phyloP scores from a whole-genome alignment of 2,329 filamentous ascomycete genomes.

The Ophiocordyceps camponoti-leonardi region DNA sequence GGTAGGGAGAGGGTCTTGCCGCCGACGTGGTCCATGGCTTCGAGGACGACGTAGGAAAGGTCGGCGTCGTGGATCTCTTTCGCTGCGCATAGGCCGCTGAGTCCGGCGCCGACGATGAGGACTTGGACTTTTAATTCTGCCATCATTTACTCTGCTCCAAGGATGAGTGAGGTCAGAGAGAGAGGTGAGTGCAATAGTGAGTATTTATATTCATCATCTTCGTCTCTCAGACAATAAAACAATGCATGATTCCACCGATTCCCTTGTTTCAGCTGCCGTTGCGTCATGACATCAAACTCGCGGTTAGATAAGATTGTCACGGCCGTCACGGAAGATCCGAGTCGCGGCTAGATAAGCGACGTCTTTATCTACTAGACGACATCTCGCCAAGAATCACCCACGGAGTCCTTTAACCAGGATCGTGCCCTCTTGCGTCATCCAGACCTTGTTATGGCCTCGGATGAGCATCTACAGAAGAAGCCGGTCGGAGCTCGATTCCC shows the following conservation, averaged over 20 bases:
- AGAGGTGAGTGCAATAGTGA: too few relatives aligned
- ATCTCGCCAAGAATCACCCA: too few relatives aligned
- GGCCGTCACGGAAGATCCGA: not conserved
- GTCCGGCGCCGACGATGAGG: slow-evolving; percentile 27
- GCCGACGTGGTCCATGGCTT: slow-evolving; percentile 30
- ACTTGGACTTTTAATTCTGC: slow-evolving; percentile 11
- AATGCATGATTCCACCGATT: too few relatives aligned
- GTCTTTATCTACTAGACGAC: too few relatives aligned
- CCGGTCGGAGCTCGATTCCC: not conserved
- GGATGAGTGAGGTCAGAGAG: too few relatives aligned
- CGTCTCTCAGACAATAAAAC: too few relatives aligned
- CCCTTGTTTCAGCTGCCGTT: too few relatives aligned
- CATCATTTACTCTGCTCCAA: too few relatives aligned
- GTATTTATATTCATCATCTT: too few relatives aligned
- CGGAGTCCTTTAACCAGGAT: too few relatives aligned
- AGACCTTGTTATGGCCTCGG: not conserved
- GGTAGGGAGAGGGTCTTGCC: slow-evolving; percentile 28
- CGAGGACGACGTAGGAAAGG: slow-evolving; percentile 24
- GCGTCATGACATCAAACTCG: not conserved
- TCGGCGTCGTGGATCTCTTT: slow-evolving; percentile 15
- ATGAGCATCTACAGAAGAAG: not conserved
- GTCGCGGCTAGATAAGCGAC: too few relatives aligned
- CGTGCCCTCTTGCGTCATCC: too few relatives aligned
- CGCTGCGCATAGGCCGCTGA: slow-evolving; percentile 20
- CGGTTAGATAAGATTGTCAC: not conserved